Percentiles rank a stretch among this genome's conserved stretches.
These are phyloP conservation scores for Glarea lozoyensis DNA, from an alignment of 495 filamentous ascomycete species.

Conservation along the genomic window DNA sequence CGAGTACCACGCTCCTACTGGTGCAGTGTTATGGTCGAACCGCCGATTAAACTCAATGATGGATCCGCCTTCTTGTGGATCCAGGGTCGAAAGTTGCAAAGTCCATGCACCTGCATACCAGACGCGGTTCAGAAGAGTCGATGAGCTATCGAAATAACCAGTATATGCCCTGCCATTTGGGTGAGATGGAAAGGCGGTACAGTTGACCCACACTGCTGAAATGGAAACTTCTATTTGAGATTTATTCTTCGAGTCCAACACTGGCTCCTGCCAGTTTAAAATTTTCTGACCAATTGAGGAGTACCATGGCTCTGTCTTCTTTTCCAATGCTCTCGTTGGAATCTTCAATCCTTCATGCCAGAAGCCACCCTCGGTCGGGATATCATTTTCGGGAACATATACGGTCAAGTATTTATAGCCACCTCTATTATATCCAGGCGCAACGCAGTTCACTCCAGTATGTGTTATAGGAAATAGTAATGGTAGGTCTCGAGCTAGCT, in stretches of 20 bases:
- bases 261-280: conserved; percentile 6
- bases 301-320: conserved; percentile 3
- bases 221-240: conserved; percentile 17
- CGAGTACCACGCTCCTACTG: conserved; percentile 28
- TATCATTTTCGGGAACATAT: conserved; percentile 17
- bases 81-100: conserved; percentile 45
- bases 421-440: conserved; percentile 24
- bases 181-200: conserved; percentile 28
- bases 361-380: conserved; percentile 8
- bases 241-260: conserved; percentile 9
- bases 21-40: conserved; percentile 26
- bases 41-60: conserved; percentile 32
- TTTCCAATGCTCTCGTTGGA: neutral
- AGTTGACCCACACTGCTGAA: conserved; percentile 26
- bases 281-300: conserved; percentile 16
- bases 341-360: conserved; percentile 16
- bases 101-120: conserved; percentile 62
- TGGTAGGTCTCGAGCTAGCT: conserved; percentile 23
- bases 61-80: conserved; percentile 37
- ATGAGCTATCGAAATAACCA: conserved; percentile 39
- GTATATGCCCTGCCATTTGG: conserved; percentile 31
- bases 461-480: conserved; percentile 21
- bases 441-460: conserved; percentile 26
- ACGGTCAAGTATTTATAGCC: conserved; percentile 33
- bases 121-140: conserved; percentile 41